Evolutionary conservation across 2,329 filamentous ascomycete genomes (phyloP), one percentile per base, ranked within the genome.

Genomic region (Colletotrichum zoysiae): DNA sequence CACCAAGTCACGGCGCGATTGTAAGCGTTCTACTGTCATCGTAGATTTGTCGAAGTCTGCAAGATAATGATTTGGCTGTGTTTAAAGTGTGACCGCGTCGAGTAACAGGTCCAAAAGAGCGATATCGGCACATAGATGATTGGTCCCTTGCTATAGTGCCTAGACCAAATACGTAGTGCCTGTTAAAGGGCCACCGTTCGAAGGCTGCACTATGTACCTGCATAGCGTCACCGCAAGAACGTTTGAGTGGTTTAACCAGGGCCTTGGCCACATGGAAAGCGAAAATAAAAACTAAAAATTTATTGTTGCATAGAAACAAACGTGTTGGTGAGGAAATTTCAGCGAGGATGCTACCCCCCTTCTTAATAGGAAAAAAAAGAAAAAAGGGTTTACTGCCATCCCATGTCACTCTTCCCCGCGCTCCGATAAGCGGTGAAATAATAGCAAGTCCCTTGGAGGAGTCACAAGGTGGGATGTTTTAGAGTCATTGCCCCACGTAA

Each of bases 381-480:
- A 30, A 30, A 30, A 4, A 58, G 23, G 26, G 55, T 56, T 55
- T 26, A 64, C 50, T 69, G 66, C 65, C 70, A 72, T 65, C 70
- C 65, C 65, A 65, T 42, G 46, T 67, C 62, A 46, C 30, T 48
- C 33, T 72, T 56, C 70, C 70, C 70, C 70, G 65, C 66, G 70
- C 70, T 73, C 67, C 57, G 61, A 71, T 60, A 51, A 62, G 70
- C 70, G 70, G 70, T 71, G 67, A 50, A 61, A 65, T 46, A 42
- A 18, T 51, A 62, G 35, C 26, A 12, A 40, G 50, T 35, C 18
- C 35, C 69, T 53, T 51, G 30, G 46, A 48, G 20, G 35, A 71
- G 65, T 69, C 53, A 53, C 44, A 63, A 63, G 65, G 70, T 72
- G 70, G 70, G 65, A 72, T 72, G 70, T 65, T 72, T 64, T 57